Evolutionary conservation across 2,329 filamentous ascomycete genomes (phyloP).

Genomic region (Ophiostoma fasciatum): DNA sequence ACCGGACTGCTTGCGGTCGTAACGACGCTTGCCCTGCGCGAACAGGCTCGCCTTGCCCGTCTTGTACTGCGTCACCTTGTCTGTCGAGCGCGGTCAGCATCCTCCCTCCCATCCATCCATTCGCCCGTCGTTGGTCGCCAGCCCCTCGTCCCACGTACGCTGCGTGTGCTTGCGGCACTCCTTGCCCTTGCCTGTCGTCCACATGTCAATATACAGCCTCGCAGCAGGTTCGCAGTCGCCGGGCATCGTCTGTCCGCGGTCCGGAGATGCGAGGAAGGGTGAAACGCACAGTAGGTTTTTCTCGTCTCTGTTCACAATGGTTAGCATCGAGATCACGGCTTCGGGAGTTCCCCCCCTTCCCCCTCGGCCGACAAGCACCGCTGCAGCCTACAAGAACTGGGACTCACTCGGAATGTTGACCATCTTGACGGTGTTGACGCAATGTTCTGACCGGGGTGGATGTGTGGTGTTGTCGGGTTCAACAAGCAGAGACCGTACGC

Average conservation of each 20-base stretch:
- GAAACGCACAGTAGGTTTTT: conserved; percentile 14
- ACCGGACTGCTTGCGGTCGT: conserved; percentile 81
- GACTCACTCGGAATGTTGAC: conserved; percentile 60
- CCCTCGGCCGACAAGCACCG: no score
- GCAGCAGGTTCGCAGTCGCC: no score
- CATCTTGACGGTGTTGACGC: conserved; percentile 23
- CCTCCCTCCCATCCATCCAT: background rate
- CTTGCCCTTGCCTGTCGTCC: conserved; percentile 53
- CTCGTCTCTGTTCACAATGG: conserved; percentile 11
- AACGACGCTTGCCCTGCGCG: conserved; percentile 95
- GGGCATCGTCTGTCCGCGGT: no score
- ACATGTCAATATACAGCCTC: conserved; percentile 8
- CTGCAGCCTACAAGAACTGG: no score
- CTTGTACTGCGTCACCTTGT: conserved; percentile 73
- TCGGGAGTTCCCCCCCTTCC: no score
- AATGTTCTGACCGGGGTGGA: conserved; percentile 2
- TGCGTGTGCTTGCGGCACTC: conserved; percentile 66
- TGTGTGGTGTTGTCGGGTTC: conserved; percentile 6
- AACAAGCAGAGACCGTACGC: no score
- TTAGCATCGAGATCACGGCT: no score
- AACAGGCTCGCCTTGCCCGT: conserved; percentile 23
- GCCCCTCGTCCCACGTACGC: conserved; percentile 8
- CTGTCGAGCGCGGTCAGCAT: no score
- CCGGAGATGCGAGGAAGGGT: background rate
- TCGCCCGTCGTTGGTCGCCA: background rate